Conservation (phyloP, 345 rosid genomes). For the Eucalyptus albens region DNA sequence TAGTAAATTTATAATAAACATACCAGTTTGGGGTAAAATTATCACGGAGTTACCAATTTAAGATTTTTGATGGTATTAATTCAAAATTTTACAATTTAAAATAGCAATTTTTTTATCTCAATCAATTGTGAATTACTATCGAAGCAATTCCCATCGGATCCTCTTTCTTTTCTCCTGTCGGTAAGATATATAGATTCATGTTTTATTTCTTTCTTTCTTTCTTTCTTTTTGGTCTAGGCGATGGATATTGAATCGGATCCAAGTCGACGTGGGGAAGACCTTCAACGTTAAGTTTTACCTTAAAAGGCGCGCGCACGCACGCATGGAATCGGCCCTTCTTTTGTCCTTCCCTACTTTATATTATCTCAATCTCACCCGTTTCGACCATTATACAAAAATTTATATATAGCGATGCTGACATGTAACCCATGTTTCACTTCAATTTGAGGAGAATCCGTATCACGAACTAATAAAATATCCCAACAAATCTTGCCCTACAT, state of each 20-base stretch:
- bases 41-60: rapidly evolving
- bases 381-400: background rate
- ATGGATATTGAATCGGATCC: background rate
- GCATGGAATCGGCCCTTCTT: background rate
- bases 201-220: background rate
- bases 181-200: background rate
- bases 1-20: rapidly evolving
- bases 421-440: background rate
- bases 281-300: background rate
- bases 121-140: background rate
- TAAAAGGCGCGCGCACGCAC: background rate
- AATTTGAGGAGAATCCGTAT: background rate
- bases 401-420: background rate
- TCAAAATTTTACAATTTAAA: background rate
- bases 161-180: background rate
- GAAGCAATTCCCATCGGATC: background rate
- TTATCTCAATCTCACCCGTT: background rate
- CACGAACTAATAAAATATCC: background rate
- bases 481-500: background rate
- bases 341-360: background rate
- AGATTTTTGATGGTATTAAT: rapidly evolving
- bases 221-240: background rate
- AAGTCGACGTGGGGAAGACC: background rate
- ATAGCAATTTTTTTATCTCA: background rate
- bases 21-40: rapidly evolving